A percentile compares a stretch with the other conserved stretches of the same genome.
phyloP scores from a whole-genome alignment of 2,329 filamentous ascomycete species.

The Aspergillus nomiae region DNA sequence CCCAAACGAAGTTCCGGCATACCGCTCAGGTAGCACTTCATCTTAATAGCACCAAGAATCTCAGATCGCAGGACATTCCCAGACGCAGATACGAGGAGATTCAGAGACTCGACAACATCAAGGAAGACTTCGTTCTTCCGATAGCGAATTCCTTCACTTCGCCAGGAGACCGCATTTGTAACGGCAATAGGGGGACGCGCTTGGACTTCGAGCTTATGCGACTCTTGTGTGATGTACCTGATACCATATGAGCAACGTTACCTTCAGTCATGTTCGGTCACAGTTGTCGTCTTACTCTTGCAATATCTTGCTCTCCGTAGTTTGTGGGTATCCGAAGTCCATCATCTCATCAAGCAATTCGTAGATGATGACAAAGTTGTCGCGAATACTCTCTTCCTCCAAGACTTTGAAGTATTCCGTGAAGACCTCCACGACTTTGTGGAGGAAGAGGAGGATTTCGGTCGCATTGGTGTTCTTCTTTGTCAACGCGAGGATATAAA shows the following conservation, averaged over 20 bases:
- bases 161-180: slow-evolving; percentile 97
- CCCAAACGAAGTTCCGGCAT: slow-evolving; percentile 96
- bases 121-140: slow-evolving; percentile 99
- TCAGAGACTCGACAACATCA: slow-evolving; percentile 94
- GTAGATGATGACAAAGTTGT: slow-evolving; percentile 99
- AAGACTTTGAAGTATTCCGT: slow-evolving; percentile 99
- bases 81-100: slow-evolving; percentile 89
- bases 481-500: slow-evolving; percentile 94
- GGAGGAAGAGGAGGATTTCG: slow-evolving; percentile 96
- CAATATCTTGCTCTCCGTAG: slow-evolving; percentile 96
- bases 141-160: slow-evolving; percentile 96
- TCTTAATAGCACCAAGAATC: slow-evolving; percentile 95
- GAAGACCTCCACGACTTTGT: slow-evolving; percentile 98
- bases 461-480: slow-evolving; percentile 99
- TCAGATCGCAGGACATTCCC: slow-evolving; percentile 95
- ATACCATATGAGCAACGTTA: neutral
- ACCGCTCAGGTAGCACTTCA: slow-evolving; percentile 98
- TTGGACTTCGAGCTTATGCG: slow-evolving; percentile 96
- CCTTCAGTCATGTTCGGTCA: slow-evolving; percentile 14
- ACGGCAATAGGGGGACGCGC: slow-evolving; percentile 95
- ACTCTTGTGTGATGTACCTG: slow-evolving; percentile 96
- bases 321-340: slow-evolving; percentile 99
- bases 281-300: slow-evolving; percentile 67
- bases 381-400: slow-evolving; percentile 96
- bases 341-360: slow-evolving; percentile 99